phyloP scores from a whole-genome alignment of 768 basidiomycete species.

The Naganishia onofrii region DNA sequence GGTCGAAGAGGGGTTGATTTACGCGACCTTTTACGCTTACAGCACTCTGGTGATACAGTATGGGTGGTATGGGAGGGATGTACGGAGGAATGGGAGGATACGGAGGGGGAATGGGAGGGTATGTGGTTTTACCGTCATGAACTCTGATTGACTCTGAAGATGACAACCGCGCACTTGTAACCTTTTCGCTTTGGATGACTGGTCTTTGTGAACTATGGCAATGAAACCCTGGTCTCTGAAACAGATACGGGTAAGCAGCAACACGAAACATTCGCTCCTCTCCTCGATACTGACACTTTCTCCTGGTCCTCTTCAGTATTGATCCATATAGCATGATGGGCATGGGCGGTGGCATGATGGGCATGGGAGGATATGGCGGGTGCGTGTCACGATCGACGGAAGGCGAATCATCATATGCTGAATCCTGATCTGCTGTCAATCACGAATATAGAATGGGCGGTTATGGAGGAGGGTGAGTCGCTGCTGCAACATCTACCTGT shows the following conservation, averaged over 20 bases:
- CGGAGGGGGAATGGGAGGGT: not conserved
- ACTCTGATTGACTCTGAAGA: not conserved
- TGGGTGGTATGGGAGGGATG: not conserved
- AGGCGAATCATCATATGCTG: not conserved
- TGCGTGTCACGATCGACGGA: not conserved
- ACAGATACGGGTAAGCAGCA: not conserved
- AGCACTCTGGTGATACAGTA: not conserved
- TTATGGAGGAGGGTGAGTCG: not conserved
- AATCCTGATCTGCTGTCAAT: not conserved
- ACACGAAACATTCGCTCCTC: not conserved
- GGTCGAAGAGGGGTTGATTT: not conserved
- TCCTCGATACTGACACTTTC: not conserved
- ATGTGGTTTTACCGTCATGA: not conserved
- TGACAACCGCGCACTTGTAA: not conserved
- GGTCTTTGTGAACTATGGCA: not conserved
- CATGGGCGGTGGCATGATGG: slow-evolving; percentile 9
- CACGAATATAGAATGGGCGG: not conserved
- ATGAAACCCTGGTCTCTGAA: not conserved
- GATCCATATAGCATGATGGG: slow-evolving; percentile 28
- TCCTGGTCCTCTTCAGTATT: not conserved
- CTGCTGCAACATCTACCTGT: not conserved
- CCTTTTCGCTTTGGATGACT: not conserved
- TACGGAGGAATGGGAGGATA: not conserved
- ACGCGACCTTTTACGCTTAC: not conserved
- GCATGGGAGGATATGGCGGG: slow-evolving; percentile 24